Evolutionary conservation across 257 asterid genomes (phyloP).

Genomic region (Nicotiana paniculata): DNA sequence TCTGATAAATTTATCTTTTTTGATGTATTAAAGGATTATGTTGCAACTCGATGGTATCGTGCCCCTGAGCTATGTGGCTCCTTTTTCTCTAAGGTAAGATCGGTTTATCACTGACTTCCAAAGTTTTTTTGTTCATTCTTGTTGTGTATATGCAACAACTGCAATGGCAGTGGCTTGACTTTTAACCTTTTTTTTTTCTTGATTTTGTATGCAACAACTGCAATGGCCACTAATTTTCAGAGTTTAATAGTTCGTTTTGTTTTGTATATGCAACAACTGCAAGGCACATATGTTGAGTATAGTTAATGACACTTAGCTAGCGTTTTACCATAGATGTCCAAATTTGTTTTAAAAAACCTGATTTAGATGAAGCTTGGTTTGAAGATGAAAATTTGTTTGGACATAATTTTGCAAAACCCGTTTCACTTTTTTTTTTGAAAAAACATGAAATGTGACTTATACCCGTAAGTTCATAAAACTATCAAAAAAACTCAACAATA

Average conservation of each 20-base stretch:
- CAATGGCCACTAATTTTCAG: not conserved
- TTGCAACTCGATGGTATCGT: constrained; percentile 94
- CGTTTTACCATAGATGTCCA: too few species aligned
- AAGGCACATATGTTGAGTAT: not conserved
- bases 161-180: not conserved
- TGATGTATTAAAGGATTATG: constrained; percentile 62
- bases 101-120: not conserved
- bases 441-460: too few species aligned
- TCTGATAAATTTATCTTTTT: not conserved
- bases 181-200: not conserved
- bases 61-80: constrained; percentile 97
- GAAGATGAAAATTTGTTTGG: too few species aligned
- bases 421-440: too few species aligned
- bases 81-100: constrained; percentile 86
- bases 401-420: too few species aligned
- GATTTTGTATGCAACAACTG: not conserved
- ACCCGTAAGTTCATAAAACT: too few species aligned
- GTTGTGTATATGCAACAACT: not conserved
- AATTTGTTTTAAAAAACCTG: too few species aligned
- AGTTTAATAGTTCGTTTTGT: not conserved
- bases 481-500: too few species aligned
- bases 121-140: not conserved
- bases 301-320: not conserved
- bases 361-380: too few species aligned
- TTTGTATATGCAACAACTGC: not conserved